phyloP scores from a whole-genome alignment of 176 grass and related monocot species.

The Secale cereale region DNA sequence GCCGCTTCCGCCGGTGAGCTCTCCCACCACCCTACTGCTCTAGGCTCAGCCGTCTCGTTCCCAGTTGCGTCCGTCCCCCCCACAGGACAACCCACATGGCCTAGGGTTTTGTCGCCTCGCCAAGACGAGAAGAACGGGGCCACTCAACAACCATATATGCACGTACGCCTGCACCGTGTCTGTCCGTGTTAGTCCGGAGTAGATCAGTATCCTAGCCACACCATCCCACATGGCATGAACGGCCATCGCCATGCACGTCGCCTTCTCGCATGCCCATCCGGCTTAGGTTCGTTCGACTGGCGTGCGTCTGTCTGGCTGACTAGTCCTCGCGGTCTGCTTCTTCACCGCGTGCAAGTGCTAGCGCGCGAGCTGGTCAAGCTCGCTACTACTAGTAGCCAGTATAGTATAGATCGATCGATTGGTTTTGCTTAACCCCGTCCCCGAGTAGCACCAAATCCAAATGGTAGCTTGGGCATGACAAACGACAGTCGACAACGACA shows the following conservation, averaged over 20 bases:
- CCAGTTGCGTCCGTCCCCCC: no score
- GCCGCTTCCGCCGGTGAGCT: conserved; percentile 57
- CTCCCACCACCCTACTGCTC: background rate
- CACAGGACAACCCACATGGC: no score
- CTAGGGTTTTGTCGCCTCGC: background rate
- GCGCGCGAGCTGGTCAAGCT: background rate
- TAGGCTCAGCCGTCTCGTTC: background rate
- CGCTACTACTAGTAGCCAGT: no score
- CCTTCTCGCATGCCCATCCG: background rate
- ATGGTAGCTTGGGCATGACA: background rate
- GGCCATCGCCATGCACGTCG: conserved; percentile 6
- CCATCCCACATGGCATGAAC: no score
- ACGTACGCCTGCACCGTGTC: no score
- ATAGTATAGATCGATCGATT: no score
- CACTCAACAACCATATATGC: no score
- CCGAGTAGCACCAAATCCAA: background rate
- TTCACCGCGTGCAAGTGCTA: background rate
- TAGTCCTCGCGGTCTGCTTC: background rate
- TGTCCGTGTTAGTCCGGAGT: no score
- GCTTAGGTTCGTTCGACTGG: background rate
- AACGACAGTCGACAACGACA: background rate
- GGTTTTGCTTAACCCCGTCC: background rate
- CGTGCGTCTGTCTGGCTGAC: background rate
- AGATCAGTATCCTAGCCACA: no score
- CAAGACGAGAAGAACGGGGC: background rate